Evolutionary conservation across 129 eudicot species (phyloP).

Genomic region (Gnaphalium uliginosum): DNA sequence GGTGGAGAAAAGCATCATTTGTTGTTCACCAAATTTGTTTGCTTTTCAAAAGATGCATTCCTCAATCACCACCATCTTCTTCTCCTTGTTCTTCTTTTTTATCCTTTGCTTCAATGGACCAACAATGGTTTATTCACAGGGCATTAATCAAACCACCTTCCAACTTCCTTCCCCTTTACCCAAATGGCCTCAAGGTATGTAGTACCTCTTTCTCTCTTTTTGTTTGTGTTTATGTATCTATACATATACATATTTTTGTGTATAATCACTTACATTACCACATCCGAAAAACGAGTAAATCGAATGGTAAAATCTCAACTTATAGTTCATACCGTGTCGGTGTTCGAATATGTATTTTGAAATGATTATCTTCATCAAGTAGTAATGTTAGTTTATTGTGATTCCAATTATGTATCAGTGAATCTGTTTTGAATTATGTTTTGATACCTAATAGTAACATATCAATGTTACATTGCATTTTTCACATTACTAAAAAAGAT

Average conservation of each 20-base stretch:
- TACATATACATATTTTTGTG: not conserved
- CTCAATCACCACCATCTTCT: conserved; percentile 15
- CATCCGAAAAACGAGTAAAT: not conserved
- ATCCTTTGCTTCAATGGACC: conserved; percentile 38
- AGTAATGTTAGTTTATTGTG: not conserved
- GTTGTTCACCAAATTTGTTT: conserved; percentile 42
- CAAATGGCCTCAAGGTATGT: conserved; percentile 59
- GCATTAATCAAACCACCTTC: conserved; percentile 34
- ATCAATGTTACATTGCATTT: not conserved
- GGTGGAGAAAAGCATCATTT: conserved; percentile 25
- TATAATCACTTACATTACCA: not conserved
- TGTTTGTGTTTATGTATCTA: not conserved
- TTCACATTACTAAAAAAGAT: not conserved
- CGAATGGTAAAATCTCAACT: not conserved
- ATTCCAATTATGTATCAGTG: too few relatives aligned
- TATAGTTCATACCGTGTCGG: not conserved
- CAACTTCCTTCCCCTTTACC: conserved; percentile 70
- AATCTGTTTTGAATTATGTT: not conserved
- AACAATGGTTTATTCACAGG: conserved; percentile 36
- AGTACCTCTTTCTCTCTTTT: conserved; percentile 12
- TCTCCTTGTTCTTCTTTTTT: conserved; percentile 27
- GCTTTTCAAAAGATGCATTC: conserved; percentile 31
- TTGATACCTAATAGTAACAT: not conserved
- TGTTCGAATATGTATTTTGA: not conserved
- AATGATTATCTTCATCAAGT: not conserved